Percentiles rank a stretch among this genome's conserved stretches.
These are phyloP conservation scores for Ceratobasidium sp. DNA, from an alignment of 1,284 basidiomycete species.

Conservation along the genomic window DNA sequence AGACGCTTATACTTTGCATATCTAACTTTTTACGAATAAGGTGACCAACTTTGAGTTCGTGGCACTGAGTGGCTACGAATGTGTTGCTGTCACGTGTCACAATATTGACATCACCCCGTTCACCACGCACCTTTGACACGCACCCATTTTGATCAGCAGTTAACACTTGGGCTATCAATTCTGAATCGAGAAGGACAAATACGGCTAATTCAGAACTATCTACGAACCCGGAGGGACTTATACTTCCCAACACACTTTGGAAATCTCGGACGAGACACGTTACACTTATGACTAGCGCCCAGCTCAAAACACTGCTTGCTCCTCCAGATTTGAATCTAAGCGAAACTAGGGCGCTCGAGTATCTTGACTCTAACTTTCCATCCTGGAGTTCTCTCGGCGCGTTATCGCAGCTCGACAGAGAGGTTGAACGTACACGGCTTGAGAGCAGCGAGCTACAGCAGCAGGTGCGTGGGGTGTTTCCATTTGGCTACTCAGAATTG, in stretches of 20 bases:
- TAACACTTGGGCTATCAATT: not conserved
- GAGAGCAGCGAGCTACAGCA: slow-evolving; percentile 30
- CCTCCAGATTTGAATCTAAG: slow-evolving; percentile 43
- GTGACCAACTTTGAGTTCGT: not conserved
- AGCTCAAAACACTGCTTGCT: slow-evolving; percentile 38
- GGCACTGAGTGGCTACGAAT: slow-evolving; percentile 13
- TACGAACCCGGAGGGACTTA: no score
- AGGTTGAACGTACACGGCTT: slow-evolving; percentile 30
- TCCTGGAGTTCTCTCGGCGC: slow-evolving; percentile 40
- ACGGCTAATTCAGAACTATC: not conserved
- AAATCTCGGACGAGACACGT: not conserved
- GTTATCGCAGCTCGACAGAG: slow-evolving; percentile 32
- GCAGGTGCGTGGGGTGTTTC: slow-evolving; percentile 25
- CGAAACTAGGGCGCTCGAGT: slow-evolving; percentile 37
- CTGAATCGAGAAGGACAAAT: not conserved
- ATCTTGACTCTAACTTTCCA: slow-evolving; percentile 42
- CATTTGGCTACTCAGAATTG: not conserved
- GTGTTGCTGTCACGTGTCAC: not conserved
- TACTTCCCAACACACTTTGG: not conserved
- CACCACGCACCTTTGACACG: slow-evolving; percentile 15
- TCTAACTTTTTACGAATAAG: not conserved
- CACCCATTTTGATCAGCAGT: not conserved
- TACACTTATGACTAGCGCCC: slow-evolving; percentile 38
- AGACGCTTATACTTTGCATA: not conserved
- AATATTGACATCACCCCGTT: not conserved